phyloP scores from a whole-genome alignment of 495 filamentous ascomycete genomes.

The Neurospora sp. region DNA sequence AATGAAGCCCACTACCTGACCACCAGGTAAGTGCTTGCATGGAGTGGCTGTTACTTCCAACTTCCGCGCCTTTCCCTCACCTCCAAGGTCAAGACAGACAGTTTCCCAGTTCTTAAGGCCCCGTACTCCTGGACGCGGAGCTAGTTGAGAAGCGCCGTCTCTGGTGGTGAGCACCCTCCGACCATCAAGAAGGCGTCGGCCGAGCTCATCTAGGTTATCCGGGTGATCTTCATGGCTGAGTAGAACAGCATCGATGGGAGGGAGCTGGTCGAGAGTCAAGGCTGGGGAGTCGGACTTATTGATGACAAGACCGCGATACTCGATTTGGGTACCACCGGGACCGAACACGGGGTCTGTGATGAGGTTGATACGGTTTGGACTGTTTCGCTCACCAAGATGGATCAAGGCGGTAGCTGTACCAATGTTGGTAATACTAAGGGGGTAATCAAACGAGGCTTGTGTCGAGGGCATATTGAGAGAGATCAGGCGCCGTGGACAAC shows the following conservation, averaged over 20 bases:
- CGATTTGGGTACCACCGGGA: conserved; percentile 30
- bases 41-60: conserved; percentile 42
- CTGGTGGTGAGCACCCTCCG: conserved; percentile 40
- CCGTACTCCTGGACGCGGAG: conserved; percentile 30
- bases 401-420: conserved; percentile 43
- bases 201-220: conserved; percentile 40
- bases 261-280: conserved; percentile 28
- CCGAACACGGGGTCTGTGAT: conserved; percentile 48
- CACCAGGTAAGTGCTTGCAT: conserved; percentile 34
- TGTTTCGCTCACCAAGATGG: conserved; percentile 19
- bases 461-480: background rate
- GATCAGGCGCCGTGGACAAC: background rate
- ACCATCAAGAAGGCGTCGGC: conserved; percentile 35
- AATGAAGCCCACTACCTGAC: conserved; percentile 41
- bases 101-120: conserved; percentile 26
- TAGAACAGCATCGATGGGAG: conserved; percentile 41
- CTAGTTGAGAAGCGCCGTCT: conserved; percentile 36
- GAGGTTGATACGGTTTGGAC: conserved; percentile 28
- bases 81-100: conserved; percentile 11
- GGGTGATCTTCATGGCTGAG: conserved; percentile 48
- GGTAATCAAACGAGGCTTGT: background rate
- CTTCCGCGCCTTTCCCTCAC: conserved; percentile 16
- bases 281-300: conserved; percentile 30
- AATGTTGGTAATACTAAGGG: conserved; percentile 35
- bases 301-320: conserved; percentile 12